Percentiles rank a stretch among this genome's conserved stretches.
These are phyloP conservation scores for Gillenia trifoliata DNA, from an alignment of 306 rosid species.

Conservation along the genomic window DNA sequence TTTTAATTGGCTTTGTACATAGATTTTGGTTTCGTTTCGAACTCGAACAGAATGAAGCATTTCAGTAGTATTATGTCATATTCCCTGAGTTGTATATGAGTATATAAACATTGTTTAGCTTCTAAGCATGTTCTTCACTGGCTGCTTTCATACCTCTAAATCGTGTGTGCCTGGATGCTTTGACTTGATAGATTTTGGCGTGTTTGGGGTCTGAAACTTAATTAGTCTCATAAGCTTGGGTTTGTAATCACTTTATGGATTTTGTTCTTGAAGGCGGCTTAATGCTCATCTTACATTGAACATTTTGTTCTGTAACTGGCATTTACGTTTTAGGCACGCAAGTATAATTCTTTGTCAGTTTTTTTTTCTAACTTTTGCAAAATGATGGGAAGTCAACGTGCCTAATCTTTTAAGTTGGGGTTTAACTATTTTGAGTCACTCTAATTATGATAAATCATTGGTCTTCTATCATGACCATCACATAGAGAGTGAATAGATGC, in stretches of 20 bases:
- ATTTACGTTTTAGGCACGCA: neutral
- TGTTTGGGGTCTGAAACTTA: neutral
- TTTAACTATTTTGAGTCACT: neutral
- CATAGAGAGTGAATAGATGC: neutral
- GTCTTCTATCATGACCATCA: neutral
- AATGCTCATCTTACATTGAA: neutral
- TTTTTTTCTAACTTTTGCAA: neutral
- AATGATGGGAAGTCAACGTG: neutral
- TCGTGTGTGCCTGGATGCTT: neutral
- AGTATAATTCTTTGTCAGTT: neutral
- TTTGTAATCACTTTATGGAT: neutral
- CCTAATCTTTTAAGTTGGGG: neutral
- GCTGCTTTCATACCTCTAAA: neutral
- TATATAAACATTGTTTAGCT: neutral
- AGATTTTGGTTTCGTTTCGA: neutral
- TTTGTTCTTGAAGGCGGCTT: neutral
- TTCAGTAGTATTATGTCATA: neutral
- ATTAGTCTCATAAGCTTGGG: neutral
- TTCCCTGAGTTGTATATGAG: neutral
- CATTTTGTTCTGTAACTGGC: neutral
- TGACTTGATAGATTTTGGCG: neutral
- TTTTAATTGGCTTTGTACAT: neutral
- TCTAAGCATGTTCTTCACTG: neutral
- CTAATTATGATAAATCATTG: neutral
- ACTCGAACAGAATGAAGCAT: neutral